phyloP scores from a whole-genome alignment of 441 rosid genomes.

The Adansonia madagascariensis region DNA sequence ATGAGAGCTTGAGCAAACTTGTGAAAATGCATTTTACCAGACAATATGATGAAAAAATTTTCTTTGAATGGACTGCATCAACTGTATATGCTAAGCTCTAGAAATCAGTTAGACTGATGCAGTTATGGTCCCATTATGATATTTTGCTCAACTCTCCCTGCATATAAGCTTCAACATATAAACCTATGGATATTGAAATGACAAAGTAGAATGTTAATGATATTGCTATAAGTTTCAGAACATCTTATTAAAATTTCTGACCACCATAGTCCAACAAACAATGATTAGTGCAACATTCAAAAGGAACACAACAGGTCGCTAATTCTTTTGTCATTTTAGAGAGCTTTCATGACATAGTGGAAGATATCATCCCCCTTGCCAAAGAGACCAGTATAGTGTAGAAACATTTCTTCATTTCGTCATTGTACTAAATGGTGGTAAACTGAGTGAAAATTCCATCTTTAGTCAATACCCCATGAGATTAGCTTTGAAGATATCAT shows the following conservation, averaged over 20 bases:
- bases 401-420: not conserved
- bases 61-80: not conserved
- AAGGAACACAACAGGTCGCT: not conserved
- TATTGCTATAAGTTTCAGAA: not conserved
- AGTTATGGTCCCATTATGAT: not conserved
- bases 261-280: not conserved
- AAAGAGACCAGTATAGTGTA: not conserved
- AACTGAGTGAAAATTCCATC: too few species aligned
- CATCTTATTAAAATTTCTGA: not conserved
- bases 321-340: not conserved
- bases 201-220: not conserved
- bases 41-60: not conserved
- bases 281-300: not conserved
- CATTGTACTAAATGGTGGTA: not conserved
- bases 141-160: slow-evolving; percentile 1
- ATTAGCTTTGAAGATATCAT: too few species aligned
- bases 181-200: not conserved
- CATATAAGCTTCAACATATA: not conserved
- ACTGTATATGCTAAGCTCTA: not conserved
- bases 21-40: not conserved
- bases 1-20: not conserved
- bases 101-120: not conserved
- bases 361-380: slow-evolving; percentile 6
- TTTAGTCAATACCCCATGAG: too few species aligned
- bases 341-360: not conserved